Evolutionary conservation across 2,329 filamentous ascomycete species (phyloP), one percentile per base, ranked within the genome.

Genomic region (Trichoderma polysporum): DNA sequence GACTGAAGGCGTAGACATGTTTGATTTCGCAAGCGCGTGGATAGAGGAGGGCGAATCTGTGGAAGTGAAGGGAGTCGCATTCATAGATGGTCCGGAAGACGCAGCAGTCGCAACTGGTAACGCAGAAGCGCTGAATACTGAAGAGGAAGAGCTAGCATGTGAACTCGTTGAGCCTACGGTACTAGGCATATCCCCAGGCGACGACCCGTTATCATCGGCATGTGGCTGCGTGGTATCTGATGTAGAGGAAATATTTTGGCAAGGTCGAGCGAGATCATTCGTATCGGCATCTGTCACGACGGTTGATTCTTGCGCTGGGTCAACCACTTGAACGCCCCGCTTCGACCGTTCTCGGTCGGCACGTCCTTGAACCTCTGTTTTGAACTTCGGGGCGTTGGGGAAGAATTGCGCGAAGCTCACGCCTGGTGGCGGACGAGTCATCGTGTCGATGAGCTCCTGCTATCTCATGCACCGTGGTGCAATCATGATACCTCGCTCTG

Each of bases 401-500:
- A 93, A 94, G 85, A 93, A 95, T 82, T 93, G 89, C 81, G 90
- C 91, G 85, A 93, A 94, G 82, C 90, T 89, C 83, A 90, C 90
- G 79, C 84, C 83, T 69, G 86, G 84, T 75, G 89, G 85, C 78
- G 90, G 87, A 84, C 91, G 92, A 88, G 92, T 92, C 90, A 91
- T 92, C 82, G 82, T 89, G 84, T 80, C 76, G 77, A 78, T 79
- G 77, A 76, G 79, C 78, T 79, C 79, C 79, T 80, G 81, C 80
- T 83, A 83, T 81, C 81, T 80, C 77, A 80, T 77, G 80, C 78
- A 76, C 81, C 82, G 81, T 81, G 79, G 80, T 81, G 80, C 81
- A 76, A 83, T 83, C 85, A 86, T 87, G 83, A 82, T 87, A 81
- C 81, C 80, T 80, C 77, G 78, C 76, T 76, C 73, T 69, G 64